Conservation (phyloP, 106 monocot species). For the Acanthochlamys bracteata region DNA sequence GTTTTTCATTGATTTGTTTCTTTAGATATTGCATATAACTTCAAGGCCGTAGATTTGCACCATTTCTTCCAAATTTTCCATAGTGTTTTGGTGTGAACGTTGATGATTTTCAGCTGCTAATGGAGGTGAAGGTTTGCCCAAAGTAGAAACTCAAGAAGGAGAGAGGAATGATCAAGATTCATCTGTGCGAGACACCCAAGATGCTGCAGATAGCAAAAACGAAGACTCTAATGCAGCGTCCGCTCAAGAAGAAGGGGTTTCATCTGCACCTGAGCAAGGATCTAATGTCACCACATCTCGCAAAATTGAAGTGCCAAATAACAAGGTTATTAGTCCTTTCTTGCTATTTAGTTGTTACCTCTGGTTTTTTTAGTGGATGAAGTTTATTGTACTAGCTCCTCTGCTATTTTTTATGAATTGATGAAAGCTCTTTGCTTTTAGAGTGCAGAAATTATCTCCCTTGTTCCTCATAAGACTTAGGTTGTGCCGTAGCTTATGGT, state of each 20-base stretch:
- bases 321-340: constrained; percentile 25
- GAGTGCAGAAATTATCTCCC: no score
- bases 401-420: background rate
- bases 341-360: background rate
- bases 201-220: background rate
- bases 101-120: background rate
- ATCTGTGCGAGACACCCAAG: background rate
- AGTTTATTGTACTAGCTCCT: background rate
- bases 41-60: background rate
- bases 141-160: background rate
- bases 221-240: background rate
- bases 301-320: constrained; percentile 53
- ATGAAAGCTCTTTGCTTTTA: no score
- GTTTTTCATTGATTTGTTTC: no score
- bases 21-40: no score
- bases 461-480: no score
- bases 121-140: constrained; percentile 1
- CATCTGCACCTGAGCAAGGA: background rate
- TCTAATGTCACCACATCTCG: constrained; percentile 11
- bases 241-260: background rate
- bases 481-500: no score
- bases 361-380: background rate
- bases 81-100: background rate
- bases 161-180: background rate
- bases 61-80: background rate